Conservation (phyloP, 352 stramenopile genomes). For the Pythium periplocum region DNA sequence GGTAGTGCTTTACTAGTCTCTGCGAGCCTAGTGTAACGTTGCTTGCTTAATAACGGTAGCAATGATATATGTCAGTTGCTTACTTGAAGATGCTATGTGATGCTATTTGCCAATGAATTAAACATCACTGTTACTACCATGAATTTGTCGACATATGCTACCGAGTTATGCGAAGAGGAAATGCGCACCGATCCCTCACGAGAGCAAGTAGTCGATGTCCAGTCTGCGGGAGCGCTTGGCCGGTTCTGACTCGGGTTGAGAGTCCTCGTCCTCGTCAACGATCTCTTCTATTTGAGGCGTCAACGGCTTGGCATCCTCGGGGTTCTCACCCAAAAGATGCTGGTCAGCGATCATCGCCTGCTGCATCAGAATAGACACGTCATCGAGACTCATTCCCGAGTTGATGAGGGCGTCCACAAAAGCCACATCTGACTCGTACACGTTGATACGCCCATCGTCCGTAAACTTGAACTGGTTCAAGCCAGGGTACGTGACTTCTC, state of each 20-base stretch:
- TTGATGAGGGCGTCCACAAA: conserved; percentile 43
- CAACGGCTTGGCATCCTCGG: not conserved
- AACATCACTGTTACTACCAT: no score
- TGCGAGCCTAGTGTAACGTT: no score
- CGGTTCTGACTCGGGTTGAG: conserved; percentile 6
- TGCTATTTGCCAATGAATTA: no score
- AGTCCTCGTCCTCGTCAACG: conserved; percentile 6
- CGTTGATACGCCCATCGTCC: conserved; percentile 28
- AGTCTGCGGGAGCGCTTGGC: conserved; percentile 1
- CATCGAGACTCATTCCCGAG: conserved; percentile 24
- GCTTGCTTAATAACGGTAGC: no score
- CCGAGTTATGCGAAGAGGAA: no score
- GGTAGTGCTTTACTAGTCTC: no score
- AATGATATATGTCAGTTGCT: no score
- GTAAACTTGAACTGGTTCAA: conserved; percentile 56
- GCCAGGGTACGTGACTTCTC: conserved; percentile 37
- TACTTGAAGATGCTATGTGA: no score
- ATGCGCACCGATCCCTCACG: conserved; percentile 1
- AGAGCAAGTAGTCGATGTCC: conserved; percentile 12
- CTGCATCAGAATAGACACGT: conserved; percentile 45
- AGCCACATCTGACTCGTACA: conserved; percentile 57
- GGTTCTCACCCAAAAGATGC: conserved; percentile 28
- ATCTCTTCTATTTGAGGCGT: not conserved
- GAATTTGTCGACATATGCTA: no score
- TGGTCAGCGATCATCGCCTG: conserved; percentile 42